phyloP scores from a whole-genome alignment of 768 basidiomycete species.

The Panaeolus papilionaceus region DNA sequence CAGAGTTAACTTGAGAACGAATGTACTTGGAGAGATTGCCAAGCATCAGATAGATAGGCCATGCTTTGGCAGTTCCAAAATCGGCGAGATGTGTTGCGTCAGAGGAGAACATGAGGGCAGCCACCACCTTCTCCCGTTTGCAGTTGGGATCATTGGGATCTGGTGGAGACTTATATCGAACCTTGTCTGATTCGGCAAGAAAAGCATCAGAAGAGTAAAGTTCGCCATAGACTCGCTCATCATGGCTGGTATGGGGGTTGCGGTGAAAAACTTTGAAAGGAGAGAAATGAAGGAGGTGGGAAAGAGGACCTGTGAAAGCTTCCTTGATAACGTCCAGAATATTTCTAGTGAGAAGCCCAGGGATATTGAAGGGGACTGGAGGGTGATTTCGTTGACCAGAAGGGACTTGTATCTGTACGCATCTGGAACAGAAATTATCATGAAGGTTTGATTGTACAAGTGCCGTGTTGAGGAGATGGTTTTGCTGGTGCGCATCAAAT shows the following conservation, averaged over 20 bases:
- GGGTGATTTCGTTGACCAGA: conserved; percentile 29
- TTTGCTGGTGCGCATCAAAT: conserved; percentile 23
- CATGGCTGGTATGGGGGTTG: conserved; percentile 19
- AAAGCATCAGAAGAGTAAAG: conserved; percentile 35
- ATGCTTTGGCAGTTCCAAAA: conserved; percentile 45
- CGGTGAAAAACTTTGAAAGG: conserved; percentile 35
- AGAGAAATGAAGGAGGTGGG: conserved; percentile 32
- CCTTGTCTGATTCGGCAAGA: conserved; percentile 24
- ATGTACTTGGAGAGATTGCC: conserved; percentile 49
- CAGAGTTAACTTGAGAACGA: conserved; percentile 31
- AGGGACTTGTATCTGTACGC: conserved; percentile 27
- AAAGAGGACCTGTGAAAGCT: conserved; percentile 28
- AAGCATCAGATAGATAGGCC: conserved; percentile 50
- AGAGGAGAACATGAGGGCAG: conserved; percentile 38
- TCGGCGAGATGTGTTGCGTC: conserved; percentile 41
- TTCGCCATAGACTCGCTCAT: conserved; percentile 30
- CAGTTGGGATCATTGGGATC: conserved; percentile 24
- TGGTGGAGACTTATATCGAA: neutral
- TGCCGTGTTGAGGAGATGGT: conserved; percentile 20
- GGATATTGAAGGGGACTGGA: conserved; percentile 26
- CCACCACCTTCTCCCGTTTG: conserved; percentile 28
- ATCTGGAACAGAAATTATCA: too few relatives aligned
- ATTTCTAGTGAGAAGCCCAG: conserved; percentile 31
- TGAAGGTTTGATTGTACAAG: too few relatives aligned
- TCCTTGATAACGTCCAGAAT: conserved; percentile 33